Conservation (phyloP, 495 filamentous ascomycete genomes). For the Penicillium cataractarum region DNA sequence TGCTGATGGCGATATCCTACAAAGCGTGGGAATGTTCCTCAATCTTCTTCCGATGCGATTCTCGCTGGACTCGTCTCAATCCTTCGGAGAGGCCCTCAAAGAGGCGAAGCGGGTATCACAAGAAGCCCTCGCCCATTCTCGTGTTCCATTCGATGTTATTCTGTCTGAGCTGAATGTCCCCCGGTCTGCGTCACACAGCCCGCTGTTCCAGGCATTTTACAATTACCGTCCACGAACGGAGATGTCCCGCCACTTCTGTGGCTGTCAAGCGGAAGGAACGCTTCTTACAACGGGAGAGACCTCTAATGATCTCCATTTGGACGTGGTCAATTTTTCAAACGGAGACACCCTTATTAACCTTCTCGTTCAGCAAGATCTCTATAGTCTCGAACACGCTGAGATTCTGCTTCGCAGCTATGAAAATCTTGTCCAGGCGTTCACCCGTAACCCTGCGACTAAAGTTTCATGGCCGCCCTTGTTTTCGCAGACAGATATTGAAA, state of each 20-base stretch:
- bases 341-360: conserved; percentile 20
- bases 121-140: conserved; percentile 35
- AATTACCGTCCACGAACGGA: conserved; percentile 38
- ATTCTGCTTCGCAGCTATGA: conserved; percentile 35
- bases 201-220: conserved; percentile 45
- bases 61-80: conserved; percentile 13
- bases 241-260: conserved; percentile 23
- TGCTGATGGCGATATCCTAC: conserved; percentile 28
- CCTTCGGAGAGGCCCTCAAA: conserved; percentile 20
- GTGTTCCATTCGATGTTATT: conserved; percentile 51
- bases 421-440: conserved; percentile 30
- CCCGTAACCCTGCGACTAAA: conserved; percentile 25
- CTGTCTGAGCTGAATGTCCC: conserved; percentile 40
- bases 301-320: conserved; percentile 28
- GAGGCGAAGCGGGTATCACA: conserved; percentile 24
- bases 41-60: conserved; percentile 54
- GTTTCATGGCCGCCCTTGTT: conserved; percentile 25
- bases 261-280: conserved; percentile 17
- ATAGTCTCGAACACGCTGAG: conserved; percentile 26
- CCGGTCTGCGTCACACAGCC: conserved; percentile 36
- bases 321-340: conserved; percentile 19
- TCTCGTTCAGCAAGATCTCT: conserved; percentile 28
- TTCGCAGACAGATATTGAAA: conserved; percentile 14
- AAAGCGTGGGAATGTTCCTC: conserved; percentile 46
- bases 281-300: conserved; percentile 30